A percentile compares a stretch with the other conserved stretches of the same genome.
These are phyloP conservation scores for Solanum sitiens DNA, from an alignment of 257 asterid species.

Conservation along the genomic window DNA sequence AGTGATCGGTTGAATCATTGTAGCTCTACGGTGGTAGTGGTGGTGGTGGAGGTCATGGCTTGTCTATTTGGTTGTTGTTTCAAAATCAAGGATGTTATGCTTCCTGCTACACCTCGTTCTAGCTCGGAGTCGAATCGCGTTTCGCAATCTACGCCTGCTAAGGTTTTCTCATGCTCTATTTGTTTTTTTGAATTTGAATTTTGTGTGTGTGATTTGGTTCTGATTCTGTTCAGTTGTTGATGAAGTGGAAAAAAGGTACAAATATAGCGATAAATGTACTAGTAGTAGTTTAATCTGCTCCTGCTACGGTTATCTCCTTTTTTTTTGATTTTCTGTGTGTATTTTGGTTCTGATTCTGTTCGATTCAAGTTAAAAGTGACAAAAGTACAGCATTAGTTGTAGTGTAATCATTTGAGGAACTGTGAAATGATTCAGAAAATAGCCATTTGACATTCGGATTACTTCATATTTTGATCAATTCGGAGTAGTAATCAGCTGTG, in stretches of 20 bases:
- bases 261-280: background rate
- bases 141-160: background rate
- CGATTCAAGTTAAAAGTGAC: background rate
- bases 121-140: background rate
- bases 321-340: background rate
- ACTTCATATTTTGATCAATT: background rate
- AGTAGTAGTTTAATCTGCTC: background rate
- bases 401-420: background rate
- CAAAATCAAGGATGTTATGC: constrained; percentile 20
- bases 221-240: background rate
- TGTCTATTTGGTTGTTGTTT: constrained; percentile 70
- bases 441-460: background rate
- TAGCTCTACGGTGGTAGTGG: background rate
- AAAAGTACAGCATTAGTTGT: background rate
- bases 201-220: background rate
- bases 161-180: background rate
- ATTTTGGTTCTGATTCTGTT: background rate
- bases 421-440: background rate
- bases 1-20: background rate
- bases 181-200: background rate
- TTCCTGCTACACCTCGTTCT: background rate
- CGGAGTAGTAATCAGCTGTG: background rate
- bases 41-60: constrained; percentile 27
- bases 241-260: background rate
- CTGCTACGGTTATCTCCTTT: background rate